Percentiles rank a stretch among this genome's conserved stretches.
Conservation (phyloP, 352 stramenopile genomes). For the Pythium coloratum region DNA sequence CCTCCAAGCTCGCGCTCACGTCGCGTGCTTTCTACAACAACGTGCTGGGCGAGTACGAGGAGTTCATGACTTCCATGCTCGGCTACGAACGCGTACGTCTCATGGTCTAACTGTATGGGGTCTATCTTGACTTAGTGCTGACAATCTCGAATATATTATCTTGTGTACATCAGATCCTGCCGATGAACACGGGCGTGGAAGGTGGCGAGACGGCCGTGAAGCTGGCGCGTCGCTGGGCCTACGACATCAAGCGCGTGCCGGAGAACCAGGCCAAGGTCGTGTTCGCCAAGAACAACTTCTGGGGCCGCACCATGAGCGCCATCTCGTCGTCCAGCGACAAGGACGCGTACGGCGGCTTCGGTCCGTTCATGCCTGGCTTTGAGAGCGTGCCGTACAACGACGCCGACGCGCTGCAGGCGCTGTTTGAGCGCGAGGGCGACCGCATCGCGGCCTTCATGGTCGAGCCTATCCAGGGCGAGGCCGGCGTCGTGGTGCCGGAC, state of each 20-base stretch:
- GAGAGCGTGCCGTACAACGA: conserved; percentile 93
- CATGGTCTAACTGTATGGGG: not conserved
- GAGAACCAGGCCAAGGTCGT: conserved; percentile 92
- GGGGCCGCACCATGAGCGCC: conserved; percentile 97
- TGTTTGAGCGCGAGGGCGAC: conserved; percentile 78
- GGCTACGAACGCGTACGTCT: conserved; percentile 92
- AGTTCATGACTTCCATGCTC: conserved; percentile 97
- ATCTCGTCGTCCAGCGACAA: conserved; percentile 95
- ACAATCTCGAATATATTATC: conserved; percentile 3
- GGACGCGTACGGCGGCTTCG: conserved; percentile 89
- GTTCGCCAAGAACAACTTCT: conserved; percentile 99
- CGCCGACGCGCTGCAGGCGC: conserved; percentile 77
- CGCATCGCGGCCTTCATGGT: conserved; percentile 99
- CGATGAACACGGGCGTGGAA: conserved; percentile 99
- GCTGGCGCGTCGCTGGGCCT: conserved; percentile 95
- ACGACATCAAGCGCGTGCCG: conserved; percentile 96
- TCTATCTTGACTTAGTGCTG: not conserved
- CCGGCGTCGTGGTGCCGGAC: conserved; percentile 96
- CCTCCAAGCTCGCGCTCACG: conserved; percentile 94
- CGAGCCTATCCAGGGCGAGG: conserved; percentile 99
- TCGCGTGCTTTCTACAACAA: conserved; percentile 99
- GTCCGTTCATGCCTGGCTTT: conserved; percentile 98
- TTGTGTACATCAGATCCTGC: conserved; percentile 71
- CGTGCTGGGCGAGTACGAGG: conserved; percentile 95
- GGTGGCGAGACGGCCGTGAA: conserved; percentile 98